These are phyloP conservation scores for Verruconis gallopava DNA, from an alignment of 2,329 filamentous ascomycete species.

Conservation along the genomic window DNA sequence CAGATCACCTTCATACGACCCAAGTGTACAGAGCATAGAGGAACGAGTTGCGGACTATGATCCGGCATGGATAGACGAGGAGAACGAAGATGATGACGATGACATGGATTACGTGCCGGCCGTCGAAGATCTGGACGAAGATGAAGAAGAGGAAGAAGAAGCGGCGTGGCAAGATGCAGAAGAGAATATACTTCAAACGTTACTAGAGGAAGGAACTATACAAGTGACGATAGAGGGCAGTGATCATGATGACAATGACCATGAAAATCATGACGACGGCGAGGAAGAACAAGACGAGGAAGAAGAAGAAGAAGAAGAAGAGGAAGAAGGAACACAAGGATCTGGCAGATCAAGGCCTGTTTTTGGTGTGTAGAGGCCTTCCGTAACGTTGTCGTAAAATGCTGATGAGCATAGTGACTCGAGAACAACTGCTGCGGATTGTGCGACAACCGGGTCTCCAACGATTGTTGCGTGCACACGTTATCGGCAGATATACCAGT, in stretches of 20 bases:
- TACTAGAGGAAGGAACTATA: constrained; percentile 1
- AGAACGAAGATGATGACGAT: constrained; percentile 6
- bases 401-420: constrained; percentile 25
- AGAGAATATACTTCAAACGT: neutral
- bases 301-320: constrained; percentile 24
- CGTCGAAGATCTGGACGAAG: neutral
- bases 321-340: constrained; percentile 19
- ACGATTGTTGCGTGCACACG: constrained; percentile 29
- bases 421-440: constrained; percentile 40
- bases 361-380: constrained; percentile 1
- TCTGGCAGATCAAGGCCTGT: constrained; percentile 11
- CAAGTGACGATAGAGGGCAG: constrained; percentile 10
- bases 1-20: constrained; percentile 5
- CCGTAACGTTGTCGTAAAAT: neutral
- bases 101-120: constrained; percentile 8
- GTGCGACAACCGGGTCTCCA: constrained; percentile 41
- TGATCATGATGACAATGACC: constrained; percentile 28
- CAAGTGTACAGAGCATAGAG: neutral
- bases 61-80: neutral
- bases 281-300: constrained; percentile 25
- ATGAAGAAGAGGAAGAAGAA: constrained; percentile 8
- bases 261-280: constrained; percentile 30
- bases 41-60: neutral
- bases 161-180: constrained; percentile 2
- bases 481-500: neutral